phyloP scores from a whole-genome alignment of 140 eudicot genomes.

The Anethum foeniculum region DNA sequence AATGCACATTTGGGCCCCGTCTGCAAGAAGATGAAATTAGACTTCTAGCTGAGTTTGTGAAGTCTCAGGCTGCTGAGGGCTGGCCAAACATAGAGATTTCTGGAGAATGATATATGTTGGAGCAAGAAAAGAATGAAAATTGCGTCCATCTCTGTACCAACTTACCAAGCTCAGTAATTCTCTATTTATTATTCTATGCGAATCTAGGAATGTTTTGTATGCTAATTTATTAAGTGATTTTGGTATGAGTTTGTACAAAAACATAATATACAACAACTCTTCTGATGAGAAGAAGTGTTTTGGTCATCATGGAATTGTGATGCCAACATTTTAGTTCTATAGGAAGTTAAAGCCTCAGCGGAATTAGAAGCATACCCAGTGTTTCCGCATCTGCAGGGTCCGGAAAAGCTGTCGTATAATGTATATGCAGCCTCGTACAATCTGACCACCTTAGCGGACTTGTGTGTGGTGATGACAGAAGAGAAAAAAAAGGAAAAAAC shows the following conservation, averaged over 20 bases:
- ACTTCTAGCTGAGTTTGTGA: constrained; percentile 75
- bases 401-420: neutral
- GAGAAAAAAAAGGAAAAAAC: neutral
- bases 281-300: neutral
- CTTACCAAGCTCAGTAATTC: neutral
- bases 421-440: neutral
- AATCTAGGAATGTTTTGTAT: neutral
- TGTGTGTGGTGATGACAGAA: neutral
- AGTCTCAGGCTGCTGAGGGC: constrained; percentile 80
- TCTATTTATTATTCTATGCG: neutral
- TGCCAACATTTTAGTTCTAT: neutral
- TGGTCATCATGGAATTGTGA: neutral
- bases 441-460: neutral
- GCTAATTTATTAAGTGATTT: neutral
- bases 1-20: constrained; percentile 96
- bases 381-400: neutral
- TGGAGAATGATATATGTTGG: constrained; percentile 30
- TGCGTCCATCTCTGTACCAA: neutral
- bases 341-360: neutral
- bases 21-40: constrained; percentile 75
- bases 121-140: neutral
- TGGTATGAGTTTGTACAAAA: neutral
- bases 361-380: neutral
- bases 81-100: constrained; percentile 53
- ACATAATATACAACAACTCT: neutral